Evolutionary conservation across 352 stramenopile species (phyloP).

Genomic region (Stramenopiles sp.): DNA sequence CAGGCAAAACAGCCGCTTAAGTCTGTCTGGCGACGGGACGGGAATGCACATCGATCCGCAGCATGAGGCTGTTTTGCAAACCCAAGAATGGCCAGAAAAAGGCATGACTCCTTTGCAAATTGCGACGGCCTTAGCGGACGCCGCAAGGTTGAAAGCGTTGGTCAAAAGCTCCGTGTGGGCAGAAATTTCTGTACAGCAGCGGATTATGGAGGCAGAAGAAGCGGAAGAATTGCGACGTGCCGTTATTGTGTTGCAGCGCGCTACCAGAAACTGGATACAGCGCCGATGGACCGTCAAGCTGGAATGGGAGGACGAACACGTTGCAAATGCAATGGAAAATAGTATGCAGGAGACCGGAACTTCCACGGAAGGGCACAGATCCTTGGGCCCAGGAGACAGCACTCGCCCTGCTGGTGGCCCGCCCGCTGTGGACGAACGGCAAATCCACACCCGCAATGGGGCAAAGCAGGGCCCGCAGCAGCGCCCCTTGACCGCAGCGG

Average conservation of each 20-base stretch:
- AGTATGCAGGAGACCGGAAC: too few species aligned
- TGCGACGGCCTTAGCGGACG: neutral
- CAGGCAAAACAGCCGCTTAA: neutral
- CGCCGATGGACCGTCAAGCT: neutral
- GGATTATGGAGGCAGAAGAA: neutral
- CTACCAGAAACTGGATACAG: neutral
- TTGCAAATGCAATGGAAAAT: neutral
- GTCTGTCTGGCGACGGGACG: neutral
- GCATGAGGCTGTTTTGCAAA: neutral
- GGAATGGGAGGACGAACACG: neutral
- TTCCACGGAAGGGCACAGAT: too few species aligned
- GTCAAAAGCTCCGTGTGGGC: neutral
- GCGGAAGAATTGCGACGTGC: neutral
- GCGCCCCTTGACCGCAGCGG: too few species aligned
- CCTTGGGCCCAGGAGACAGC: too few species aligned
- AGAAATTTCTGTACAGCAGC: neutral
- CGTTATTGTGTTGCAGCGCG: neutral
- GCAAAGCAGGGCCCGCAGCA: too few species aligned
- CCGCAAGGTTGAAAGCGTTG: neutral
- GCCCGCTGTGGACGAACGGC: too few species aligned
- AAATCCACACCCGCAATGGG: too few species aligned
- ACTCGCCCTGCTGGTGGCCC: too few species aligned
- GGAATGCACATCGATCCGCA: neutral
- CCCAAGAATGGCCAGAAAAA: neutral
- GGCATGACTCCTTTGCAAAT: neutral